Percentiles rank a stretch among this genome's conserved stretches.
phyloP scores from a whole-genome alignment of 2,329 filamentous ascomycete species.

The Raffaelea ambrosiae region DNA sequence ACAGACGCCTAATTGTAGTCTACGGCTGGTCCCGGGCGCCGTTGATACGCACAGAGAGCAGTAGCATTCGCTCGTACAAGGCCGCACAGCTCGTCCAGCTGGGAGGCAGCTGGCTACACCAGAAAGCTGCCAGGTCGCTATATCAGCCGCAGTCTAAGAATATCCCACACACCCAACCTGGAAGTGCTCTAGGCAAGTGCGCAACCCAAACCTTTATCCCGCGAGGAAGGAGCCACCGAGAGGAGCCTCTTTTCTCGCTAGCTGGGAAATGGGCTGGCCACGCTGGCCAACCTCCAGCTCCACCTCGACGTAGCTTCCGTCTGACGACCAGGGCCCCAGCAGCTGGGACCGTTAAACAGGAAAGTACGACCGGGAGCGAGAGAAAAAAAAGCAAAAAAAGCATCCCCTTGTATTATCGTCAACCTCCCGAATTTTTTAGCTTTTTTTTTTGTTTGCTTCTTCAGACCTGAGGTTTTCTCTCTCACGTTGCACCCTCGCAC shows the following conservation, averaged over 20 bases:
- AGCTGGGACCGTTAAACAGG: not conserved
- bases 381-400: not conserved
- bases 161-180: not conserved
- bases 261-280: not conserved
- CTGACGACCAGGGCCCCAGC: not conserved
- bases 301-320: conserved; percentile 1
- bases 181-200: not conserved
- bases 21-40: not conserved
- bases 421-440: conserved; percentile 6
- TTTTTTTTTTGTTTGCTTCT: not conserved
- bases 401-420: conserved; percentile 4
- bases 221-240: not conserved
- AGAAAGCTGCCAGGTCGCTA: not conserved
- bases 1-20: not conserved
- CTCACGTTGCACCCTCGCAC: not conserved
- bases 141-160: not conserved
- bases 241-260: no score
- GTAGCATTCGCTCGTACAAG: not conserved
- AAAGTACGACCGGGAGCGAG: not conserved
- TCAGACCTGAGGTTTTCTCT: not conserved
- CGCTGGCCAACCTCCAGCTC: not conserved
- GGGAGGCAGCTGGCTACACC: not conserved
- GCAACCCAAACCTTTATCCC: not conserved
- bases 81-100: not conserved
- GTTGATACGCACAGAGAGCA: not conserved